Percentiles rank a stretch among this genome's conserved stretches.
Evolutionary conservation across 179 eudicot genomes (phyloP).

Genomic region (Carnegiea gigantea): DNA sequence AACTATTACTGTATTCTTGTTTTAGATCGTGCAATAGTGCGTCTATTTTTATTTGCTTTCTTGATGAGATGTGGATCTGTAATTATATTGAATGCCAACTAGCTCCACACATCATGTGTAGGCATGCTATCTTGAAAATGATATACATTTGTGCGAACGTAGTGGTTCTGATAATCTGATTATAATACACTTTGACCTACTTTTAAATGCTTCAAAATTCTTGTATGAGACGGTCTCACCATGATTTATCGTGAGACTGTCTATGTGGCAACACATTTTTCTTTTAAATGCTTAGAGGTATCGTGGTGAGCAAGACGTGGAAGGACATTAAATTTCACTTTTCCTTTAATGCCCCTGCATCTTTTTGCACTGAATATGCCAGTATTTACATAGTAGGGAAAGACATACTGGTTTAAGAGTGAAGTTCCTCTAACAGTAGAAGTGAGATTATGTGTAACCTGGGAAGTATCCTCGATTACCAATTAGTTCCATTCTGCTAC

Average conservation of each 20-base stretch:
- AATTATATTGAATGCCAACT: neutral
- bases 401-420: no score
- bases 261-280: slow-evolving; percentile 6
- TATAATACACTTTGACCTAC: neutral
- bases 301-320: no score
- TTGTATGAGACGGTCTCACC: no score
- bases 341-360: no score
- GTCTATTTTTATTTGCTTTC: neutral
- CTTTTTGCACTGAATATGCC: neutral
- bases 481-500: neutral
- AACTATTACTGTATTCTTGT: neutral
- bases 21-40: neutral
- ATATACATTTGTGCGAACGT: neutral
- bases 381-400: neutral
- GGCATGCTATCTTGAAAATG: neutral
- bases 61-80: neutral
- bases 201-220: neutral
- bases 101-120: neutral
- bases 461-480: neutral
- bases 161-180: slow-evolving; percentile 2
- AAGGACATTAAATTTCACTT: no score
- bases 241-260: neutral
- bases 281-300: no score
- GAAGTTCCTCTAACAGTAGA: no score
- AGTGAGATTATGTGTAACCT: neutral